Evolutionary conservation across 1,284 basidiomycete species (phyloP), one percentile per base, ranked within the genome.

Genomic region (Gymnopus androsaceus): DNA sequence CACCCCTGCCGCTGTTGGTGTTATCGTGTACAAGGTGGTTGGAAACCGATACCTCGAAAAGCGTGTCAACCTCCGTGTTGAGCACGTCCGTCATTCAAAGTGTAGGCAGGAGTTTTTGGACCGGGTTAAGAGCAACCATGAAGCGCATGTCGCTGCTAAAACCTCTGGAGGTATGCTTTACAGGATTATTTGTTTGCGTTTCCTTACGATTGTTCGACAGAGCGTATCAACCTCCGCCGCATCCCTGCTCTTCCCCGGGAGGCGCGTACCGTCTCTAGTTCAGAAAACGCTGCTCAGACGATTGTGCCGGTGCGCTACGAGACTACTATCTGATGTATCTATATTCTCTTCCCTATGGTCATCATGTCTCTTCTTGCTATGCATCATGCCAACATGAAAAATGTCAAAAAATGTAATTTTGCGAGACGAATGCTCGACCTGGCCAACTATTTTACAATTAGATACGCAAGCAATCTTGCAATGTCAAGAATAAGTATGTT

Each of bases 1-100:
- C 63, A 94, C 96, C 54, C 93, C 92, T 60, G 85, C 87, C 58
- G 90, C 94, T 57, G 95, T 99, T 66, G 95, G 95, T 75, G 92
- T 99, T 61, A 95, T 99, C 74, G 88, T 96, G 67, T 90, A 98
- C 92, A 99, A 99, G 81, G 84, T 98, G 67, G 95, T 99, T 68
- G 96, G 96, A 68, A 96, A 96, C 83, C 93, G 96, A 67, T 98
- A 98, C 88, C 81, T 99, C 55, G 95, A 99, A 84, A 99, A 99
- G 86, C 92, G 96, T 60, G 96, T 99, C 74, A 99, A 98, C 89
- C 80, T 99, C 77, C 93, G 97, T 63, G 83, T 98, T 68, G 96
- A 99, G 84, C 97, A 99, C 84, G 82, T 99, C 78, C 87, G 81
- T 70, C 97, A 99, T 87, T 98, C 96, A 67, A 95, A 95, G 79